phyloP scores from a whole-genome alignment of 768 basidiomycete genomes.

The Lyophyllum shimeji region DNA sequence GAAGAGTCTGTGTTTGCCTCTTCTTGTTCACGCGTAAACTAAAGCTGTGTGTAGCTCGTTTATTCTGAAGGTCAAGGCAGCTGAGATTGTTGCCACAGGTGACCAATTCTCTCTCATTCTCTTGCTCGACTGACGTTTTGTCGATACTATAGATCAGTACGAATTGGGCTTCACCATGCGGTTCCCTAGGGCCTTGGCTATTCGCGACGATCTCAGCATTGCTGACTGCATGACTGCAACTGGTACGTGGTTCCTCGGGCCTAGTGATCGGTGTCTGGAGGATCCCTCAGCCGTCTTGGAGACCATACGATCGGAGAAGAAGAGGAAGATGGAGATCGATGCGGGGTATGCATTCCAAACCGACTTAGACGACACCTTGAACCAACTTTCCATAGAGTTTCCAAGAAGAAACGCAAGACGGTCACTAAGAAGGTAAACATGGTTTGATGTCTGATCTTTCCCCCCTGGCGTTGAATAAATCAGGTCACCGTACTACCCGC shows the following conservation, averaged over 20 bases:
- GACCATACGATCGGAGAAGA: slow-evolving; percentile 59
- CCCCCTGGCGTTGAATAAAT: neutral
- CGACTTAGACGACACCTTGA: neutral
- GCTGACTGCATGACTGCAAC: slow-evolving; percentile 74
- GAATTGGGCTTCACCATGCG: slow-evolving; percentile 88
- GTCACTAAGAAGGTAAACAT: slow-evolving; percentile 46
- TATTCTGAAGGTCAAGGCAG: slow-evolving; percentile 89
- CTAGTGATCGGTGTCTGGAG: neutral
- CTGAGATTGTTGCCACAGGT: slow-evolving; percentile 84
- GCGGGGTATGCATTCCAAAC: slow-evolving; percentile 40
- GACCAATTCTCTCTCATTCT: slow-evolving; percentile 4
- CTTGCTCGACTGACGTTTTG: slow-evolving; percentile 5
- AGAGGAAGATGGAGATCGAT: slow-evolving; percentile 72
- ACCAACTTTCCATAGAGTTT: slow-evolving; percentile 22
- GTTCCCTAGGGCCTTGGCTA: slow-evolving; percentile 82
- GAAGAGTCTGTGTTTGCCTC: slow-evolving; percentile 59
- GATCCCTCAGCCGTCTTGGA: slow-evolving; percentile 52
- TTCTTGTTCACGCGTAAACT: neutral
- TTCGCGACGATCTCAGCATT: slow-evolving; percentile 74
- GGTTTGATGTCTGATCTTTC: neutral
- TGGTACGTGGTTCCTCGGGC: slow-evolving; percentile 34
- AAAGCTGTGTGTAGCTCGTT: slow-evolving; percentile 66
- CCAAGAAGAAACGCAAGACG: slow-evolving; percentile 63
- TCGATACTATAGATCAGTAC: slow-evolving; percentile 61
- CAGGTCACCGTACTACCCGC: slow-evolving; percentile 64